Percentiles rank a stretch among this genome's conserved stretches.
Evolutionary conservation across 768 basidiomycete species (phyloP).

Genomic region (Lactarius quietus): DNA sequence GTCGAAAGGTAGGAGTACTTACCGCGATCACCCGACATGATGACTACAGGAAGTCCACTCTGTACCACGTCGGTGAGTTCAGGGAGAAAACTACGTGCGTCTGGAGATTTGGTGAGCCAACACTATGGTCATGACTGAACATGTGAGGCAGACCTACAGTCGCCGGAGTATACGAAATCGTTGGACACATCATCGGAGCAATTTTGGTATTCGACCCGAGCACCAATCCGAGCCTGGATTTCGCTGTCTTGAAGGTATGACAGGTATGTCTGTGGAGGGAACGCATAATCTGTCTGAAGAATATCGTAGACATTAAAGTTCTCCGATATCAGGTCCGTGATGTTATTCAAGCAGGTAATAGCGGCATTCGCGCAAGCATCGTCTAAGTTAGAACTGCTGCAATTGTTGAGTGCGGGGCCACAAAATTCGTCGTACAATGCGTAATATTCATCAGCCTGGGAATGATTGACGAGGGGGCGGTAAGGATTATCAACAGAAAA

Average conservation of each 20-base stretch:
- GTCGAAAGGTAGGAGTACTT: neutral
- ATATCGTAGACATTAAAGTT: constrained; percentile 48
- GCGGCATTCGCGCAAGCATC: constrained; percentile 48
- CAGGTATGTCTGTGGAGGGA: constrained; percentile 37
- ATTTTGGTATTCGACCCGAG: constrained; percentile 36
- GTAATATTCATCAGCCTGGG: neutral
- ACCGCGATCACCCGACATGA: constrained; percentile 42
- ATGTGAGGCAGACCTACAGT: constrained; percentile 36
- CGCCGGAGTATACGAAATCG: constrained; percentile 38
- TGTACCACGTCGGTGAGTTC: neutral
- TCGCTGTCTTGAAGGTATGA: constrained; percentile 25
- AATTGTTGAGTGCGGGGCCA: constrained; percentile 42
- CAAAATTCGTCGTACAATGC: constrained; percentile 34
- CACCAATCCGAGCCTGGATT: constrained; percentile 35
- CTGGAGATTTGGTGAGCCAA: constrained; percentile 33
- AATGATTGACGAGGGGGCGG: constrained; percentile 4
- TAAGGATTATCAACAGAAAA: constrained; percentile 45
- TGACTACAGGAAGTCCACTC: constrained; percentile 42
- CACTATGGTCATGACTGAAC: too few species aligned
- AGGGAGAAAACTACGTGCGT: neutral
- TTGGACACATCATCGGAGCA: constrained; percentile 37
- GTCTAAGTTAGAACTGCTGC: constrained; percentile 43
- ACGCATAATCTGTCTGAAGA: constrained; percentile 36
- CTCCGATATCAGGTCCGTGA: constrained; percentile 42
- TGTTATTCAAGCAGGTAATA: constrained; percentile 44